Evolutionary conservation across 202 grass and related monocot genomes (phyloP).

Genomic region (Digitaria exilis): DNA sequence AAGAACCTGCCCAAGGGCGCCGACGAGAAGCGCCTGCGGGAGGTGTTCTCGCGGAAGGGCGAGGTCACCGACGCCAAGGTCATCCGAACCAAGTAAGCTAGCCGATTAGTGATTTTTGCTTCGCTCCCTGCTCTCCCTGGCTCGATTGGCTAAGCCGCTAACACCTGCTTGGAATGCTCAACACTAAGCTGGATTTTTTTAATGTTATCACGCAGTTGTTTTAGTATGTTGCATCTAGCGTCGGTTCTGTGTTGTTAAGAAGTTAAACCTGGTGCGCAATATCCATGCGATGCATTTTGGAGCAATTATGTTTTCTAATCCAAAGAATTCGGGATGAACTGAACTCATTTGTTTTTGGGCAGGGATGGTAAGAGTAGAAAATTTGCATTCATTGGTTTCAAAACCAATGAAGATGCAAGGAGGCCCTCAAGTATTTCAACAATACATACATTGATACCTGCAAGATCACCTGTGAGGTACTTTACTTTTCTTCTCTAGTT

Average conservation of each 20-base stretch:
- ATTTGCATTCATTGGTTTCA: constrained; percentile 91
- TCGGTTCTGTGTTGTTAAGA: not conserved
- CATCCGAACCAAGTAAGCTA: constrained; percentile 73
- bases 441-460: constrained; percentile 94
- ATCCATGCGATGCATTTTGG: not conserved
- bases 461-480: constrained; percentile 94
- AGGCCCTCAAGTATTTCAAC: constrained; percentile 86
- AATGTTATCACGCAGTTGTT: not conserved
- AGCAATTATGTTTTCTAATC: not conserved
- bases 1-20: constrained; percentile 94
- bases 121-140: not conserved
- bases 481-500: constrained; percentile 17
- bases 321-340: not conserved
- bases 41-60: constrained; percentile 86
- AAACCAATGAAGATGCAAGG: constrained; percentile 78
- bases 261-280: not conserved
- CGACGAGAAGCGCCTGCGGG: constrained; percentile 83
- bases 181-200: not conserved
- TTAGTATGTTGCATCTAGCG: not conserved
- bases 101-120: not conserved
- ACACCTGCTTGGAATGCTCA: not conserved
- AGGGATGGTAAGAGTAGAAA: constrained; percentile 96
- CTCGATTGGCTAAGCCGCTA: not conserved
- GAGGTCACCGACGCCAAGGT: constrained; percentile 94
- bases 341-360: constrained; percentile 15